Conservation (phyloP, 2,329 filamentous ascomycete genomes). For the Blumeria graminis region DNA sequence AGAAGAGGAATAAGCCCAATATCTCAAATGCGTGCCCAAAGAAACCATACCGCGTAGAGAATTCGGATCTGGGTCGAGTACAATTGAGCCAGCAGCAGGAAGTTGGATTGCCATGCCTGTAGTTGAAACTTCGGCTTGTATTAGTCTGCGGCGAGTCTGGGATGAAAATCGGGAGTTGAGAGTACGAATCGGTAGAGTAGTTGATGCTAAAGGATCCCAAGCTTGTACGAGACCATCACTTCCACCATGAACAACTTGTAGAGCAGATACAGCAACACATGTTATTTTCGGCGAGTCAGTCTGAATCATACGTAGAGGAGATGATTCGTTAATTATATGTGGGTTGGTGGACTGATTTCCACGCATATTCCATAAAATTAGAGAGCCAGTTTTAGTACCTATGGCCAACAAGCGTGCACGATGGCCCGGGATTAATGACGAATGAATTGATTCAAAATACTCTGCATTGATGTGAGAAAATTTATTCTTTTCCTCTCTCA, state of each 20-base stretch:
- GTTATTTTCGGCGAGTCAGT: conserved; percentile 80
- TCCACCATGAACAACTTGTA: conserved; percentile 81
- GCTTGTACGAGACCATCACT: conserved; percentile 88
- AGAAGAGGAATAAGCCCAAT: conserved; percentile 82
- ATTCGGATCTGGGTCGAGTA: conserved; percentile 69
- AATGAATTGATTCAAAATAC: conserved; percentile 5
- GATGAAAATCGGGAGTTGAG: conserved; percentile 68
- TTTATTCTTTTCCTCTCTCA: conserved; percentile 21
- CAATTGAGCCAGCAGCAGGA: conserved; percentile 61
- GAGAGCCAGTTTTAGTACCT: conserved; percentile 53
- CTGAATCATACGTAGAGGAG: conserved; percentile 57
- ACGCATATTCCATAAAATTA: conserved; percentile 70
- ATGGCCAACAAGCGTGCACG: conserved; percentile 58
- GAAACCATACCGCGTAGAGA: conserved; percentile 67
- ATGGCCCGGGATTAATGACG: conserved; percentile 45
- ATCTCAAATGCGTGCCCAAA: conserved; percentile 66
- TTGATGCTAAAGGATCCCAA: conserved; percentile 86
- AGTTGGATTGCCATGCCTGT: conserved; percentile 49
- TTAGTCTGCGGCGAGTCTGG: conserved; percentile 51
- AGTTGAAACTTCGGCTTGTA: conserved; percentile 41
- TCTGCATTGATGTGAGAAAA: conserved; percentile 11
- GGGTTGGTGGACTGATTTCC: conserved; percentile 30
- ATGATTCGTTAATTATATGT: conserved; percentile 31
- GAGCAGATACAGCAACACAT: conserved; percentile 54
- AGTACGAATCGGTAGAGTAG: conserved; percentile 52